Percentiles rank a stretch among this genome's conserved stretches.
phyloP scores from a whole-genome alignment of 2,329 filamentous ascomycete species.

The Nothomitra cinnamomea region DNA sequence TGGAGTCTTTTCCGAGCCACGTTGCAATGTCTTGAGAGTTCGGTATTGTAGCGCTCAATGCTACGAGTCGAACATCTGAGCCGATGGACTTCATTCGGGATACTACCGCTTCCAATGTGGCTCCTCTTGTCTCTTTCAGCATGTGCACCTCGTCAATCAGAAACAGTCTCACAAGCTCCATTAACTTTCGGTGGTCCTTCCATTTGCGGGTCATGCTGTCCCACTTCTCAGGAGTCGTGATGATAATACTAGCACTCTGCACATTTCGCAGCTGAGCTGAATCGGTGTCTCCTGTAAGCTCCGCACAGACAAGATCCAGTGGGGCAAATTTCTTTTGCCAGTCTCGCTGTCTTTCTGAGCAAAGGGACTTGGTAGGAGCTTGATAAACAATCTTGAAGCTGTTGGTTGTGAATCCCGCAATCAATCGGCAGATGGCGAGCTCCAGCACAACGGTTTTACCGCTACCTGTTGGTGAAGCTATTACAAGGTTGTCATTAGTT shows the following conservation, averaged over 20 bases:
- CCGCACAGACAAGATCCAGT: slow-evolving; percentile 51
- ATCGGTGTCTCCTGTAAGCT: slow-evolving; percentile 70
- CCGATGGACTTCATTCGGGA: slow-evolving; percentile 75
- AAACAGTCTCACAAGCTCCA: slow-evolving; percentile 61
- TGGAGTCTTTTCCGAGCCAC: slow-evolving; percentile 56
- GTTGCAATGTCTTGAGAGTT: slow-evolving; percentile 65
- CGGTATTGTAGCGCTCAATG: slow-evolving; percentile 68
- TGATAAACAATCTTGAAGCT: slow-evolving; percentile 72
- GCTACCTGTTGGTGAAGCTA: slow-evolving; percentile 70
- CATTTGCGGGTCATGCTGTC: slow-evolving; percentile 78
- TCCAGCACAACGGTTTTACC: slow-evolving; percentile 74
- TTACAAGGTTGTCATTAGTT: slow-evolving; percentile 57
- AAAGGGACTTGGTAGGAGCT: slow-evolving; percentile 71
- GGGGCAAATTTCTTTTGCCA: slow-evolving; percentile 60
- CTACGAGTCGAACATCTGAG: slow-evolving; percentile 60
- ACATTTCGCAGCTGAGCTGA: slow-evolving; percentile 47
- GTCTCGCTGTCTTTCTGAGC: slow-evolving; percentile 57
- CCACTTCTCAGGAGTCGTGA: slow-evolving; percentile 85
- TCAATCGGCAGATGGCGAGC: slow-evolving; percentile 59
- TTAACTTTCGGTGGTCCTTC: slow-evolving; percentile 60
- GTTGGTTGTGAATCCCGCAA: slow-evolving; percentile 35
- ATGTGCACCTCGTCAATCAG: slow-evolving; percentile 83
- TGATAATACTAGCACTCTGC: slow-evolving; percentile 60
- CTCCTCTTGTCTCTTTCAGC: slow-evolving; percentile 60
- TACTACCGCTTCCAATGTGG: slow-evolving; percentile 67